Base-by-base conservation (phyloP, 129 eudicot genomes). In the Deinandra increscens region DNA sequence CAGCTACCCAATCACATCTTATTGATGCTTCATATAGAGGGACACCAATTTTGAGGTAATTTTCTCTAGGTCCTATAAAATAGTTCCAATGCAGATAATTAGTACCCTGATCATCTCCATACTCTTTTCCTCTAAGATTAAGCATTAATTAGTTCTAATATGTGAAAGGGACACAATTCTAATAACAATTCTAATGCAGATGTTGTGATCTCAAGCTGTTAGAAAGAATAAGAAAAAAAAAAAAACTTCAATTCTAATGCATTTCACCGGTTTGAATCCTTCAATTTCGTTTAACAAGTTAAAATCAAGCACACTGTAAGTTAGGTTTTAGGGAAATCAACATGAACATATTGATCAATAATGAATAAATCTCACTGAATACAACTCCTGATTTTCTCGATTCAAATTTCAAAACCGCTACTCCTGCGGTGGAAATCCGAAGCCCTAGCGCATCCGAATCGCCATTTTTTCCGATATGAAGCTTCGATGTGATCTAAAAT, bases 1-100 rank as follows among this genome's bases (percentile, higher is more conserved):
- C 83, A 10, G 78, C 68, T 11, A 59, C 19, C 88, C 88, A 80
- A 23, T 77, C 78, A 14, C 82, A 81, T 58, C 19, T 68, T 9
- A 78, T 45, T 9, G 86, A 68, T 3, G 82, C 80, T 73, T 54
- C 74, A 9, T 73, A 74, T 0, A 74, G 37, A 33, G 83, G 83
- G 38, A 73, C 70, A 13, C 76, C 75, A 4, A 48, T 51, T 12
- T 18, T 42, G 56, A 77, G 41, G 76, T 68, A 77, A 0, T 11
- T 13, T 51, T 3, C 13, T 42, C 76, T 56, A 4, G 54, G 2
- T 53, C 71, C 79, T 71, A 13, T 5, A 36, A 37, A 45, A 3
- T 22, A 62, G 5, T 13, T 4, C 4, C 31, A 13, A 14, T 46
- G 31, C 7, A 46, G 34, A 7, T 41, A 55, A 39, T 44, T 70